These are phyloP conservation scores for Trypanosoma scelopori DNA, from an alignment of 208 protist species.

Conservation along the genomic window DNA sequence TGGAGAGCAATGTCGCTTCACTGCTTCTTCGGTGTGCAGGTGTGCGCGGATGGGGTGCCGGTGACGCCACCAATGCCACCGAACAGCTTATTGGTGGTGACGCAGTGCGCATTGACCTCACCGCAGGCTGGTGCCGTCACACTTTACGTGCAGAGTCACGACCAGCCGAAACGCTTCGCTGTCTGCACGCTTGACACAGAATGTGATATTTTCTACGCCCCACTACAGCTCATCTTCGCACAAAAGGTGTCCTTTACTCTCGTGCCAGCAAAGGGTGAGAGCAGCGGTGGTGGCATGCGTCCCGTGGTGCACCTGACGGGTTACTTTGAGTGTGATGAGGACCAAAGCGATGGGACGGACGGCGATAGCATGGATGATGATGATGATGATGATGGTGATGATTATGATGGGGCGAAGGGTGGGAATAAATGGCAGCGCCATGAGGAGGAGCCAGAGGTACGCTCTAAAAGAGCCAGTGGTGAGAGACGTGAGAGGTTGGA, in stretches of 20 bases:
- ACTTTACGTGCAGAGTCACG: constrained; percentile 70
- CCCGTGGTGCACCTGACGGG: constrained; percentile 76
- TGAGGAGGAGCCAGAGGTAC: constrained; percentile 29
- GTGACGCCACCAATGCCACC: constrained; percentile 62
- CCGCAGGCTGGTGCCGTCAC: constrained; percentile 38
- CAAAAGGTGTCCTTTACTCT: constrained; percentile 62
- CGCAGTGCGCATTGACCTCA: constrained; percentile 69
- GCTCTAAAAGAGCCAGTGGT: constrained; percentile 16
- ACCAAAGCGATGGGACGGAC: constrained; percentile 23
- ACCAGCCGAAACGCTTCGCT: constrained; percentile 50
- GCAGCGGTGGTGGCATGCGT: background rate
- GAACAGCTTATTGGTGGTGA: constrained; percentile 59
- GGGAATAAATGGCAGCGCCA: background rate
- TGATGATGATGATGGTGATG: constrained; percentile 23
- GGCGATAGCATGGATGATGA: constrained; percentile 29
- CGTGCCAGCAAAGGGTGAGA: constrained; percentile 22
- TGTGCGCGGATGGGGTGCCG: constrained; percentile 55
- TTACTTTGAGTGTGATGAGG: constrained; percentile 69
- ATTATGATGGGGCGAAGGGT: constrained; percentile 12
- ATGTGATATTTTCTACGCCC: constrained; percentile 47
- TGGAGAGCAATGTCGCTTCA: constrained; percentile 55
- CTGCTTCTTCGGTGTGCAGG: constrained; percentile 82
- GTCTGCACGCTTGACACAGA: constrained; percentile 55
- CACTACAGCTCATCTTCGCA: constrained; percentile 73
- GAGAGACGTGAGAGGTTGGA: constrained; percentile 1